Evolutionary conservation across 208 protist species (phyloP), one percentile per base, ranked within the genome.

Genomic region (Leishmania guyanensis): DNA sequence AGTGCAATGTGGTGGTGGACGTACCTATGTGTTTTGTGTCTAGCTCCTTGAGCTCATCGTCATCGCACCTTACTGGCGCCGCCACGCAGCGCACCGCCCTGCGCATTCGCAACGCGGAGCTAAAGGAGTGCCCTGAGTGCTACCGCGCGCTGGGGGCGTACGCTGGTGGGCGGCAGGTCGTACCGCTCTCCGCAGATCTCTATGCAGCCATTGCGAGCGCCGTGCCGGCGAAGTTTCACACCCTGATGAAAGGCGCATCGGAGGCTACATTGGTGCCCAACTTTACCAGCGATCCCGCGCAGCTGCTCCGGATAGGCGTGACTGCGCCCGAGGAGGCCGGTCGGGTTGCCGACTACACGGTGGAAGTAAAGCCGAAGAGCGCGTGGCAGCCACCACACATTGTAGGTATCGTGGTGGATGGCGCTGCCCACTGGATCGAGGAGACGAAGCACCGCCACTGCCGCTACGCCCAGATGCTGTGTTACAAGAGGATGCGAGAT

Each of bases 301-400:
- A 80, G 56, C 76, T 87, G 60, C 66, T 86, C 65, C 51, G 39
- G 54, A 10, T 69, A 53, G 78, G 76, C 77, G 3, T 81, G 46
- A 39, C 75, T 10, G 62, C 76, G 14, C 60, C 60, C 33, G 80
- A 76, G 6, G 65, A 58, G 36, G 62, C 58, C 33, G 75, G 58
- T 46, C 69, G 77, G 12, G 68, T 82, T 50, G 80, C 80, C 2
- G 77, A 82, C 73, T 84, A 88, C 80, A 89, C 84, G n/a, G 81
- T 96, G 4, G 91, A 96, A 82, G 77, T 96, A 68, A 96, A 96
- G 74, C 93, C 93, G 26, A 96, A 96, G 79, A 82, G 86, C 22
- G 85, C 86, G 50, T 96, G 91, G 91, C 71, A 75, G 75, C 79
- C 29, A 62, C 91, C 93, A 51, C 79, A 77, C 58, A 88, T 96